A percentile compares a stretch with the other conserved stretches of the same genome.
These are phyloP conservation scores for Fusarium coffeatum DNA, from an alignment of 2,329 filamentous ascomycete genomes.

Conservation along the genomic window DNA sequence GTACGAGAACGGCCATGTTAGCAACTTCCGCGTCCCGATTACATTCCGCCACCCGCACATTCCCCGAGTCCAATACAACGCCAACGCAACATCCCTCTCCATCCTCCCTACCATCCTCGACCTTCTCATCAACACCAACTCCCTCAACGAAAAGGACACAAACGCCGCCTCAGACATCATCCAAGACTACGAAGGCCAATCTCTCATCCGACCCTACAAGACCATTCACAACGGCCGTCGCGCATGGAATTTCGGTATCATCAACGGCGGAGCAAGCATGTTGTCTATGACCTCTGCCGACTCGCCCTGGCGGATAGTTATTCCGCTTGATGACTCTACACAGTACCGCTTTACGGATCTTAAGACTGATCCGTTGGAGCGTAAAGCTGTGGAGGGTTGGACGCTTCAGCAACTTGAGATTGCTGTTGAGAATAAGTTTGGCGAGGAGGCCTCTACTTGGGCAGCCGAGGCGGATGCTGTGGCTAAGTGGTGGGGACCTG, in stretches of 20 bases:
- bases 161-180: slow-evolving; percentile 46
- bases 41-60: slow-evolving; percentile 51
- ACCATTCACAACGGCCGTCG: slow-evolving; percentile 42
- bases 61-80: slow-evolving; percentile 48
- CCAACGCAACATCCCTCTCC: slow-evolving; percentile 48
- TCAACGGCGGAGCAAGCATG: slow-evolving; percentile 52
- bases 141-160: slow-evolving; percentile 45
- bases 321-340: slow-evolving; percentile 49
- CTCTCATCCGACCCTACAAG: slow-evolving; percentile 48
- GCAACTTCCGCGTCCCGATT: slow-evolving; percentile 51
- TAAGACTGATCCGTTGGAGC: slow-evolving; percentile 47
- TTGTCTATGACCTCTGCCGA: slow-evolving; percentile 49
- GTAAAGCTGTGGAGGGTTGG: slow-evolving; percentile 46
- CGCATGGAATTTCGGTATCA: slow-evolving; percentile 52
- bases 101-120: slow-evolving; percentile 54
- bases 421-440: slow-evolving; percentile 37
- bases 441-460: slow-evolving; percentile 45
- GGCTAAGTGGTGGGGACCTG: slow-evolving; percentile 39
- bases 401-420: slow-evolving; percentile 36
- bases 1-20: slow-evolving; percentile 51
- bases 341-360: slow-evolving; percentile 52
- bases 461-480: slow-evolving; percentile 42
- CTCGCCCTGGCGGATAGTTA: slow-evolving; percentile 48
- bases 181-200: slow-evolving; percentile 52
- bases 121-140: slow-evolving; percentile 50